Percentiles rank a stretch among this genome's conserved stretches.
Evolutionary conservation across 208 protist genomes (phyloP).

Genomic region (Wallacemonas sp.): DNA sequence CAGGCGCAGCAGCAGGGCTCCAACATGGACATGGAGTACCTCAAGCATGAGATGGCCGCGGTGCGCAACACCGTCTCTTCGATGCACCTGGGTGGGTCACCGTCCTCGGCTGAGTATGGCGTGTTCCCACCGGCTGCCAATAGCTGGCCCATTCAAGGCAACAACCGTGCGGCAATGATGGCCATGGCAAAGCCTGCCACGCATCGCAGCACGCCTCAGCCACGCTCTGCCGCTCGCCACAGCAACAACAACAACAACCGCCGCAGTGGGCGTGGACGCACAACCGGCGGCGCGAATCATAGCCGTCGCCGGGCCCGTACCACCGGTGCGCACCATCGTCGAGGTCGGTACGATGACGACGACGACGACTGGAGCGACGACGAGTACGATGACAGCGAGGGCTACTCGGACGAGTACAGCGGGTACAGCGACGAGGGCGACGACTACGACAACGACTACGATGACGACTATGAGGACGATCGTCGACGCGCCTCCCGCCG

Average conservation of each 20-base stretch:
- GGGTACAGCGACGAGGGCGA: constrained; percentile 17
- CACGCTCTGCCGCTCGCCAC: too few relatives aligned
- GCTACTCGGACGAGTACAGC: constrained; percentile 7
- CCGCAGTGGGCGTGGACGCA: not conserved
- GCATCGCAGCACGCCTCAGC: not conserved
- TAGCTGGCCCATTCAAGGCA: constrained; percentile 15
- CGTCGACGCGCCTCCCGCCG: too few relatives aligned
- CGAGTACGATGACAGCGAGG: constrained; percentile 10
- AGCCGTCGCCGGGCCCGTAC: not conserved
- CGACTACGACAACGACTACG: constrained; percentile 8
- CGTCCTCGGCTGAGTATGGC: not conserved
- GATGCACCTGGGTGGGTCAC: constrained; percentile 7
- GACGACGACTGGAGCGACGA: constrained; percentile 23
- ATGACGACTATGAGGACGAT: constrained; percentile 8
- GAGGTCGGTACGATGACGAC: constrained; percentile 16
- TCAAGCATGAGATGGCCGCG: constrained; percentile 43
- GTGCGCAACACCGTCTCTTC: constrained; percentile 26
- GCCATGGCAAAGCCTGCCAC: not conserved
- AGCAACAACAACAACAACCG: constrained; percentile 1
- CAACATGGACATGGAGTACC: constrained; percentile 38
- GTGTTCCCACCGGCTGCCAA: not conserved
- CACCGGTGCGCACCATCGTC: not conserved
- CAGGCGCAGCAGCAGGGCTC: constrained; percentile 21
- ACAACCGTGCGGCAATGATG: constrained; percentile 3
- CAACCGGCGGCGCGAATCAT: not conserved